Conservation (phyloP, 441 rosid genomes). For the Pelargonium cotyledonis region DNA sequence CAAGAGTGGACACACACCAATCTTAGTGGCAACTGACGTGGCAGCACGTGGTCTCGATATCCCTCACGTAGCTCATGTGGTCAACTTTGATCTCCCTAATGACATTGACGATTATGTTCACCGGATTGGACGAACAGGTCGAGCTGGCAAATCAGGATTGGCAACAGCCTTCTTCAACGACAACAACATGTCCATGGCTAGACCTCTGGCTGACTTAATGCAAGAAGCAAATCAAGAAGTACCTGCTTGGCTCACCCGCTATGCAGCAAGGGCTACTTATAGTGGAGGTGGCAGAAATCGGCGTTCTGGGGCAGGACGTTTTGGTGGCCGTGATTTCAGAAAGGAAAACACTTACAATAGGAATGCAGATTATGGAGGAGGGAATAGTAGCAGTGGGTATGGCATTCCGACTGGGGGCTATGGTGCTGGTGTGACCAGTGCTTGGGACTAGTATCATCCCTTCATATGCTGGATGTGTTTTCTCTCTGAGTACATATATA, state of each 20-base stretch:
- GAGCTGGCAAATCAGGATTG: conserved; percentile 82
- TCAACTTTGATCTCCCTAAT: conserved; percentile 88
- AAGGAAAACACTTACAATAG: conserved; percentile 45
- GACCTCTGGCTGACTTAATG: conserved; percentile 65
- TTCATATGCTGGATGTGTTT: conserved; percentile 15
- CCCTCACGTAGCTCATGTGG: conserved; percentile 87
- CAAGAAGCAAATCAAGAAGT: conserved; percentile 95
- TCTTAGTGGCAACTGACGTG: conserved; percentile 88
- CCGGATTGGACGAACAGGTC: conserved; percentile 87
- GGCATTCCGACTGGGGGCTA: conserved; percentile 49
- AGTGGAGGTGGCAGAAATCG: conserved; percentile 52
- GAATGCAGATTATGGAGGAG: conserved; percentile 44
- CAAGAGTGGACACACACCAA: conserved; percentile 80
- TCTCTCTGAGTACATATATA: conserved; percentile 1
- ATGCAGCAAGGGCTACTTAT: conserved; percentile 54
- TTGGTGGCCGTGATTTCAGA: conserved; percentile 65
- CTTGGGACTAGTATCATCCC: conserved; percentile 57
- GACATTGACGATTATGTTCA: conserved; percentile 94
- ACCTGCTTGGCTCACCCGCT: conserved; percentile 77
- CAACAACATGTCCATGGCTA: conserved; percentile 65
- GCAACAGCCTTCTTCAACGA: conserved; percentile 96
- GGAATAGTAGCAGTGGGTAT: conserved; percentile 36
- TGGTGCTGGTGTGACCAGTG: conserved; percentile 56
- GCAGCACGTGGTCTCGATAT: conserved; percentile 97
- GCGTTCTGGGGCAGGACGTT: conserved; percentile 64